A percentile compares a stretch with the other conserved stretches of the same genome.
These are phyloP conservation scores for Bremia lactucae DNA, from an alignment of 352 stramenopile species.

Conservation along the genomic window DNA sequence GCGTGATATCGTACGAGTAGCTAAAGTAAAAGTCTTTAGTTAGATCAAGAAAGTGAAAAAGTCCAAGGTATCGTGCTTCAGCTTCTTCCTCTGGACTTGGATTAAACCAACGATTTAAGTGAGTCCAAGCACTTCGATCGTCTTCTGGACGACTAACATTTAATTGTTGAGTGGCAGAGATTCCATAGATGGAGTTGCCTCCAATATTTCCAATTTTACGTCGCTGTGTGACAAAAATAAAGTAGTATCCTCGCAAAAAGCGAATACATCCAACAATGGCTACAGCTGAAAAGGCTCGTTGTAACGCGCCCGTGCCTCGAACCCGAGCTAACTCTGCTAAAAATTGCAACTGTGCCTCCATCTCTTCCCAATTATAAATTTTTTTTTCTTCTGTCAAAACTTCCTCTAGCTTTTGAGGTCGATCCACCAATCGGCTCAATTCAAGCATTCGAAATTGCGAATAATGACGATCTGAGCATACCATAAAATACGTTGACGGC, in stretches of 20 bases:
- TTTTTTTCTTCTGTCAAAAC: conserved; percentile 57
- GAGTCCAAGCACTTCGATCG: conserved; percentile 46
- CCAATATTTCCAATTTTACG: conserved; percentile 94
- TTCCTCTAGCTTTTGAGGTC: conserved; percentile 35
- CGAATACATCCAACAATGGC: conserved; percentile 96
- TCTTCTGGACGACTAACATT: conserved; percentile 56
- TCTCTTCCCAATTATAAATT: conserved; percentile 69
- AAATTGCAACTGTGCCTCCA: conserved; percentile 64
- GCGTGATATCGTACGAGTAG: conserved; percentile 97
- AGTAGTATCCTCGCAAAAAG: conserved; percentile 97
- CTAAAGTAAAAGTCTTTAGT: conserved; percentile 99
- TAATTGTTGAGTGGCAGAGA: conserved; percentile 89
- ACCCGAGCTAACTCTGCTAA: conserved; percentile 40
- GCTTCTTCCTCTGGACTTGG: conserved; percentile 73
- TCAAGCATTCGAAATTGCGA: conserved; percentile 65
- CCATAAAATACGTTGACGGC: conserved; percentile 52
- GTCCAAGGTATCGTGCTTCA: conserved; percentile 86
- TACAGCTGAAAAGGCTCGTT: conserved; percentile 85
- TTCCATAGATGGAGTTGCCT: conserved; percentile 95
- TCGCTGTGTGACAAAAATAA: conserved; percentile 95
- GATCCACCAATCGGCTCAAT: conserved; percentile 57
- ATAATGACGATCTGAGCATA: conserved; percentile 82
- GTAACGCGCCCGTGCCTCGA: conserved; percentile 28
- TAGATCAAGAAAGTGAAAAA: conserved; percentile 98
- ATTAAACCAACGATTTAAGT: conserved; percentile 79